phyloP scores from a whole-genome alignment of 2,329 filamentous ascomycete genomes.

The Phyllosticta paracitricarpa region DNA sequence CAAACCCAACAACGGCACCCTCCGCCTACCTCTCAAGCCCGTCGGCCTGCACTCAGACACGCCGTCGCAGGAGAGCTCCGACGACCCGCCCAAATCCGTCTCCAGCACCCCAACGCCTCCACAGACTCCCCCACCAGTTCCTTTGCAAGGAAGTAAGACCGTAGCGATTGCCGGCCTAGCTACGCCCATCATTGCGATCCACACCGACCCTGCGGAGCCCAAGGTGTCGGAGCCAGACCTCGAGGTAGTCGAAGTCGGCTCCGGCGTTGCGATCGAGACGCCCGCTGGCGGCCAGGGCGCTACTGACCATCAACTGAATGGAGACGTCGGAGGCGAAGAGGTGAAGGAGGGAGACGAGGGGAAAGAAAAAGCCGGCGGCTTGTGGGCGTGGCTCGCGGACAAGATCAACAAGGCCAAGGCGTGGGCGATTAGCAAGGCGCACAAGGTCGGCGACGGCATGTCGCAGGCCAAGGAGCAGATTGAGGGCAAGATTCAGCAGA shows the following conservation, averaged over 20 bases:
- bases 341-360: slow-evolving; percentile 11
- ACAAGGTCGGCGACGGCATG: slow-evolving; percentile 6
- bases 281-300: neutral
- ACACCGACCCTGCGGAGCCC: neutral
- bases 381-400: slow-evolving; percentile 29
- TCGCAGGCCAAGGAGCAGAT: slow-evolving; percentile 6
- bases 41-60: slow-evolving; percentile 50
- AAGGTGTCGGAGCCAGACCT: neutral
- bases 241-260: neutral
- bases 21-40: slow-evolving; percentile 59
- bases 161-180: neutral
- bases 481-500: neutral
- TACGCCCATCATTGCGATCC: slow-evolving; percentile 2
- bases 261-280: neutral
- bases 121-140: neutral
- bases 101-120: slow-evolving; percentile 9
- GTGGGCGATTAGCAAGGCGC: slow-evolving; percentile 17
- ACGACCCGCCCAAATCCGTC: slow-evolving; percentile 36
- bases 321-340: neutral
- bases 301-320: neutral
- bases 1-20: slow-evolving; percentile 76
- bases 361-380: slow-evolving; percentile 13
- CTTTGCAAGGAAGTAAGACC: neutral
- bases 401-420: slow-evolving; percentile 25
- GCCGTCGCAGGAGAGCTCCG: slow-evolving; percentile 41